Evolutionary conservation across 139 green algal genomes (phyloP).

Genomic region (Trebouxia sp.): DNA sequence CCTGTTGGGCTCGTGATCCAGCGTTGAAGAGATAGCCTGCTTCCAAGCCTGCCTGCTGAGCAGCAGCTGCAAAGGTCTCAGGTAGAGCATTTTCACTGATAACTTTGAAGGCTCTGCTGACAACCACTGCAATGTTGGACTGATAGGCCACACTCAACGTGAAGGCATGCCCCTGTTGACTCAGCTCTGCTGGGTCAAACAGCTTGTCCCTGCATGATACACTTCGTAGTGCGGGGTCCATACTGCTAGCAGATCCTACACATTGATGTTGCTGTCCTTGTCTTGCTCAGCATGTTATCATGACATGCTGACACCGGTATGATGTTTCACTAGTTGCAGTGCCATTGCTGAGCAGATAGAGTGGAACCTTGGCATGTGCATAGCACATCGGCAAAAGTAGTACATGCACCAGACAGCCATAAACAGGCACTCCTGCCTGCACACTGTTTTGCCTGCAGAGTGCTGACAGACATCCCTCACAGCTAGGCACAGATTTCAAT

Average conservation of each 20-base stretch:
- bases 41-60: background rate
- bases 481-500: background rate
- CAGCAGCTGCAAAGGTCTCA: background rate
- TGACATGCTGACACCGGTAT: too few species aligned
- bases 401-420: too few species aligned
- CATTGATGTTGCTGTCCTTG: too few species aligned
- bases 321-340: too few species aligned
- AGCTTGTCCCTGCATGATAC: slow-evolving; percentile 2
- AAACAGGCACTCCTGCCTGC: too few species aligned
- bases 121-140: slow-evolving; percentile 1
- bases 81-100: too few species aligned
- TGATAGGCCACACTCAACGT: slow-evolving; percentile 1
- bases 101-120: background rate
- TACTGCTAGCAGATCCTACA: background rate
- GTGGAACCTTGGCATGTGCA: too few species aligned
- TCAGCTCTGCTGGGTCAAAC: background rate
- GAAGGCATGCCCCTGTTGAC: background rate
- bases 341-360: too few species aligned
- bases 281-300: too few species aligned
- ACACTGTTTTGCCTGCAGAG: background rate
- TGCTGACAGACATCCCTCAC: background rate
- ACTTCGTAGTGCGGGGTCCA: background rate
- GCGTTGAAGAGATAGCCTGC: background rate
- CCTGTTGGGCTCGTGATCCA: background rate
- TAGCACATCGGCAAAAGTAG: too few species aligned